phyloP scores from a whole-genome alignment of 345 rosid species.

The Hirschfeldia incana region DNA sequence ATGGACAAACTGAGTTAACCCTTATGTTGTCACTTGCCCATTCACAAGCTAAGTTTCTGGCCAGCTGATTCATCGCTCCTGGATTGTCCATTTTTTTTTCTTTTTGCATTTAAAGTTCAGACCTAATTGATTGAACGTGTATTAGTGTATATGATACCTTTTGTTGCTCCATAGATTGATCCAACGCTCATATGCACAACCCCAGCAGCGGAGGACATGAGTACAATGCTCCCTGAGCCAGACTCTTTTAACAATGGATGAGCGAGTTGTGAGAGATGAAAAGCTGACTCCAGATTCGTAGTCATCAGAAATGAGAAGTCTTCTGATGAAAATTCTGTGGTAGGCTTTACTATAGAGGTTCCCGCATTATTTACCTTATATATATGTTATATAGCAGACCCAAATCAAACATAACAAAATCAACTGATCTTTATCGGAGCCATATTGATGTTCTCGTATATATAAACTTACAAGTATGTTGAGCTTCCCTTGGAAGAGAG shows the following conservation, averaged over 20 bases:
- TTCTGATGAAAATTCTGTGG: conserved; percentile 47
- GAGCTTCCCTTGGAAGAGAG: conserved; percentile 36
- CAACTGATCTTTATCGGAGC: not conserved
- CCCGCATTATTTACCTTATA: conserved; percentile 79
- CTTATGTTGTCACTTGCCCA: conserved; percentile 28
- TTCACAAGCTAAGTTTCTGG: conserved; percentile 27
- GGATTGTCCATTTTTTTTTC: not conserved
- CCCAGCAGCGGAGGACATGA: conserved; percentile 67
- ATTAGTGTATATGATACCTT: conserved; percentile 19
- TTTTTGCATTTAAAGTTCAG: not conserved
- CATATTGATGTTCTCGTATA: not conserved
- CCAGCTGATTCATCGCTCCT: conserved; percentile 33
- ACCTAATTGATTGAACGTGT: not conserved
- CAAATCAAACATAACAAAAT: not conserved
- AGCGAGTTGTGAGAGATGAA: conserved; percentile 67
- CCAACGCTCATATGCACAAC: not conserved
- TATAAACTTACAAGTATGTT: conserved; percentile 24
- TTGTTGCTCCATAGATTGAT: conserved; percentile 24
- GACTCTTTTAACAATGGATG: conserved; percentile 70
- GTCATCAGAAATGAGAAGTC: conserved; percentile 60
- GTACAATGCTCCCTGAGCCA: conserved; percentile 59
- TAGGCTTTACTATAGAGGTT: conserved; percentile 59
- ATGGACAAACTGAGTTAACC: conserved; percentile 12
- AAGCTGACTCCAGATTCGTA: conserved; percentile 76
- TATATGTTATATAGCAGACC: not conserved